Evolutionary conservation across 164 flowering plant species (phyloP).

Genomic region (Stephania yunnanensis): DNA sequence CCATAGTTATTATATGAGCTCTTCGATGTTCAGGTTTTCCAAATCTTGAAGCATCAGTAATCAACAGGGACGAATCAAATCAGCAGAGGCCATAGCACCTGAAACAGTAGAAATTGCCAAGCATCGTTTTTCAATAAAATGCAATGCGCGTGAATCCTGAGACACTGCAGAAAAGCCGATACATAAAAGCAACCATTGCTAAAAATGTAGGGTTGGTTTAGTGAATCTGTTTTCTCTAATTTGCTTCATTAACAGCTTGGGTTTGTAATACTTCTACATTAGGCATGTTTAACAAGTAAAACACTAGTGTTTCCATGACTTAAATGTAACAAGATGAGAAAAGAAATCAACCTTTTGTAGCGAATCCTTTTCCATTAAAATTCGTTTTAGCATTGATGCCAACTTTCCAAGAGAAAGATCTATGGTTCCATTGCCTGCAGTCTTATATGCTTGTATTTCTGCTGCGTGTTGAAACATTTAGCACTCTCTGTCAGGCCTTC

Average conservation of each 20-base stretch:
- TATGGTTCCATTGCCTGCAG: constrained; percentile 30
- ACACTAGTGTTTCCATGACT: not conserved
- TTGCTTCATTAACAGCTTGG: too few species aligned
- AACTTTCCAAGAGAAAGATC: not conserved
- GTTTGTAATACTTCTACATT: not conserved
- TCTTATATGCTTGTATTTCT: constrained; percentile 79
- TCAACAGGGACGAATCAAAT: not conserved
- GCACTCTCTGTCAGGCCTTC: constrained; percentile 64
- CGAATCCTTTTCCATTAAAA: constrained; percentile 2
- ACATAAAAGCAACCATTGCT: too few species aligned
- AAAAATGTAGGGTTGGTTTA: too few species aligned
- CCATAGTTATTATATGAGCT: not conserved
- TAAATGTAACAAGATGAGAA: not conserved
- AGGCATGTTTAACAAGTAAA: not conserved
- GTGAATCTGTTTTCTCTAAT: too few species aligned
- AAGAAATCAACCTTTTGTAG: not conserved
- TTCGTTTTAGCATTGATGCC: not conserved
- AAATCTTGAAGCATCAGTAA: not conserved
- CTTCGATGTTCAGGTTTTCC: not conserved
- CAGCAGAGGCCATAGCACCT: not conserved
- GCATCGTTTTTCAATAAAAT: not conserved
- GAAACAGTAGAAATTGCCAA: not conserved
- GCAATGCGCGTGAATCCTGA: not conserved
- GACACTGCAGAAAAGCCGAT: not conserved
- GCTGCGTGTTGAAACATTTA: constrained; percentile 66